Base-by-base conservation (phyloP, 257 asterid genomes). In the Nicotiana knightiana region DNA sequence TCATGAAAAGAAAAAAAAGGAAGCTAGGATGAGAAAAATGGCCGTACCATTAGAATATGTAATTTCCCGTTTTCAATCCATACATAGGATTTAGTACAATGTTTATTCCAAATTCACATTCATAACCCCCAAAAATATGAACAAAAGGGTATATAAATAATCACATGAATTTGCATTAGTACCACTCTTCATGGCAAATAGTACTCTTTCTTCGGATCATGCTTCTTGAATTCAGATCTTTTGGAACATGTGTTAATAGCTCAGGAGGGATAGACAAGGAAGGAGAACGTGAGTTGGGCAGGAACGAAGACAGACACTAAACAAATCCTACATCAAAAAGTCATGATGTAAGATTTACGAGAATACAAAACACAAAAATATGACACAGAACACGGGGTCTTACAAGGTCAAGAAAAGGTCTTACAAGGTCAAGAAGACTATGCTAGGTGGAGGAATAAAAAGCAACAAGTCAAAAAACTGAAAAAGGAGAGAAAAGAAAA, bases 221-320 rank as follows among this genome's bases (percentile, higher is more conserved):
- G 16, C 12, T 63, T 43, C 62, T 28, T 63, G 58, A 43, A 39
- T 24, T 55, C 55, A 53, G 16, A 77, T 35, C 21, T 9, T 77
- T 12, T 59, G 15, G 37, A 2, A 66, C 18, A 37, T 21, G 68
- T 63, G 24, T 43, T 5, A 81, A 86, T 66, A 94, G 98, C 98
- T 95, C 98, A 92, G 89, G 95, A 93, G 99, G 99, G 98, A 95
- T 93, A 95, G 97, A 92, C 97, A 91, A 92, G 99, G 97, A 95
- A 93, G 94, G 98, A 95, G 97, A 91, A 92, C 16, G 65, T 63
- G 98, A 90, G 91, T 86, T 85, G 93, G 86, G 24, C 81, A 85
- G 77, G 84, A 85, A 89, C 73, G 67, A 30, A 80, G 81, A 86
- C 17, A 15, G 46, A 24, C 9, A 24, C 11, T 0, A 10, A 75